Evolutionary conservation across 1,284 basidiomycete species (phyloP).

Genomic region (Naganishia sp.): DNA sequence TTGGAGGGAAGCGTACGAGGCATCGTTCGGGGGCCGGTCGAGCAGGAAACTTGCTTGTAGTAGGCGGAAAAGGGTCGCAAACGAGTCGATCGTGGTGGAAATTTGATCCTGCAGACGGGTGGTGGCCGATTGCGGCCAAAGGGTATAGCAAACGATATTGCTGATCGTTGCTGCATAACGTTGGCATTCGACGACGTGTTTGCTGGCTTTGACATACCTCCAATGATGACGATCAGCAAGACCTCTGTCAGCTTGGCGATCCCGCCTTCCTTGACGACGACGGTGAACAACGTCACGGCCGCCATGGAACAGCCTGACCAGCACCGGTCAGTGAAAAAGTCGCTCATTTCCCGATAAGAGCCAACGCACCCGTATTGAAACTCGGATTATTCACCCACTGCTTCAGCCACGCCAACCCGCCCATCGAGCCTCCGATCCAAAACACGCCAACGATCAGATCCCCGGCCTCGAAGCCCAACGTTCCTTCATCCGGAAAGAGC

Average conservation of each 20-base stretch:
- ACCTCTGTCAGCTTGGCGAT: conserved; percentile 71
- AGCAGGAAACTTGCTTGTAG: conserved; percentile 80
- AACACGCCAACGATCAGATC: conserved; percentile 63
- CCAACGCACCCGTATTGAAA: conserved; percentile 77
- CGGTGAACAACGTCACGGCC: conserved; percentile 78
- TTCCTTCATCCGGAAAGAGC: conserved; percentile 47
- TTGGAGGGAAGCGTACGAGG: conserved; percentile 65
- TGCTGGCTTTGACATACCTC: conserved; percentile 50
- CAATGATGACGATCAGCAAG: conserved; percentile 73
- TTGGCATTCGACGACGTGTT: not conserved
- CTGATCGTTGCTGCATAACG: conserved; percentile 62
- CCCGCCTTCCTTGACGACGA: conserved; percentile 89
- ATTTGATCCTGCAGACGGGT: conserved; percentile 76
- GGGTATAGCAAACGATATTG: conserved; percentile 75
- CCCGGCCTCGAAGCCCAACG: conserved; percentile 46
- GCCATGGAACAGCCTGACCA: conserved; percentile 82
- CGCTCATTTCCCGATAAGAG: not conserved
- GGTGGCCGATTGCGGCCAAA: conserved; percentile 85
- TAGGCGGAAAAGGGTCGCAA: conserved; percentile 76
- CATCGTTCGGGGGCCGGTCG: conserved; percentile 56
- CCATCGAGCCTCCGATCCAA: conserved; percentile 83
- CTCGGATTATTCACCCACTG: conserved; percentile 84
- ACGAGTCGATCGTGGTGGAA: conserved; percentile 80
- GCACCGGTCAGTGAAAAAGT: conserved; percentile 9
- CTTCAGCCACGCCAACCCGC: conserved; percentile 69